phyloP scores from a whole-genome alignment of 768 basidiomycete genomes.

The Rickenella mellea region DNA sequence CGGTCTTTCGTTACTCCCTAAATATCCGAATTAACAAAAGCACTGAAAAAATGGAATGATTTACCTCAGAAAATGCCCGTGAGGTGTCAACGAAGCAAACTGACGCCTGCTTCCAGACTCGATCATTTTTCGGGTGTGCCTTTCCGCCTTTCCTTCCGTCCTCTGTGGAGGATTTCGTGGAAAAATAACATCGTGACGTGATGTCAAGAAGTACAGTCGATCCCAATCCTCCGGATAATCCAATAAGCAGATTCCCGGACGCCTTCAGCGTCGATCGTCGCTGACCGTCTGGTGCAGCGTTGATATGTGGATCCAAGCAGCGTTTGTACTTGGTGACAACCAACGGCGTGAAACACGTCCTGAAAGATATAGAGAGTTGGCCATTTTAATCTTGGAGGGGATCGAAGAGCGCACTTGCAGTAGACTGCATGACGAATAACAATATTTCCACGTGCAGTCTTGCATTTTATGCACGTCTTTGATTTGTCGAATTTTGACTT shows the following conservation, averaged over 20 bases:
- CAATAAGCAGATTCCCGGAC: constrained; percentile 57
- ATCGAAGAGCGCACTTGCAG: constrained; percentile 52
- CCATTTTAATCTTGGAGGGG: too few relatives aligned
- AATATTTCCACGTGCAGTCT: constrained; percentile 50
- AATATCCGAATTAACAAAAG: background rate
- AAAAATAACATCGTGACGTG: constrained; percentile 49
- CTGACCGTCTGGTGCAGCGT: constrained; percentile 42
- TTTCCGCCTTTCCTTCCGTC: constrained; percentile 39
- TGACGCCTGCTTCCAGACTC: constrained; percentile 50
- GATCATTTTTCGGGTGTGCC: constrained; percentile 53
- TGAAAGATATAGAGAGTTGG: constrained; percentile 18
- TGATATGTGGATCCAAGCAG: constrained; percentile 55
- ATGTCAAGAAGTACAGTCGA: constrained; percentile 68
- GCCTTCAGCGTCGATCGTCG: constrained; percentile 56
- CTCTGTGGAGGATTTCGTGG: constrained; percentile 16
- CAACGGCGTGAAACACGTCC: constrained; percentile 59
- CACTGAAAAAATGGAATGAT: constrained; percentile 15
- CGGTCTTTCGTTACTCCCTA: constrained; percentile 40
- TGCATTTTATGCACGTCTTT: constrained; percentile 67
- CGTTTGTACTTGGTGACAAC: constrained; percentile 56
- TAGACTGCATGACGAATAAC: constrained; percentile 76
- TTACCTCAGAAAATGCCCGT: constrained; percentile 49
- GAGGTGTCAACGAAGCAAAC: constrained; percentile 68
- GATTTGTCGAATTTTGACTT: constrained; percentile 60
- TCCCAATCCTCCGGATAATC: constrained; percentile 71